Conservation (phyloP, 2,329 filamentous ascomycete species). For the Aspergillus felis region DNA sequence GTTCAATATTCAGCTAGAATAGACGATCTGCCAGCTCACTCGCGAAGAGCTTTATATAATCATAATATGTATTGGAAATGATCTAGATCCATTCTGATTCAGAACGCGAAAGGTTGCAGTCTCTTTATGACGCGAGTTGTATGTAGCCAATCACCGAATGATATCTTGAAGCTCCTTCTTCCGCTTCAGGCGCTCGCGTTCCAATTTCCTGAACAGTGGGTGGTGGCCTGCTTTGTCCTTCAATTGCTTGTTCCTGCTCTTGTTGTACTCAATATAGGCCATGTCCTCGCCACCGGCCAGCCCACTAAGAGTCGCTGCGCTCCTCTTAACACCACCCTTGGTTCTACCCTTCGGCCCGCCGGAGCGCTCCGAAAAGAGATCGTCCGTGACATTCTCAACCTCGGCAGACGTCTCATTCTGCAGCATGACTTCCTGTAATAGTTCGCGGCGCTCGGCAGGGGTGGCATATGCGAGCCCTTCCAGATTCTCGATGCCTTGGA, state of each 20-base stretch:
- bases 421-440: constrained; percentile 83
- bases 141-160: constrained; percentile 9
- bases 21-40: not conserved
- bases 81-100: not conserved
- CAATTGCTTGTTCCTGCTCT: constrained; percentile 63
- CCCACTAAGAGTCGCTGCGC: constrained; percentile 79
- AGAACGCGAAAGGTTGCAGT: not conserved
- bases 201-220: constrained; percentile 64
- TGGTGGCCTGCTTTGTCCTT: constrained; percentile 60
- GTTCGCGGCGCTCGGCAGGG: constrained; percentile 73
- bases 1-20: not conserved
- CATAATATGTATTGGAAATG: not conserved
- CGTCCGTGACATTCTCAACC: constrained; percentile 66
- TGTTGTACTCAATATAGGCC: constrained; percentile 89
- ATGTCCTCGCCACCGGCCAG: constrained; percentile 91
- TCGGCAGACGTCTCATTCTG: constrained; percentile 74
- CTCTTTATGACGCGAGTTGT: not conserved
- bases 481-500: constrained; percentile 84
- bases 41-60: not conserved
- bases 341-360: constrained; percentile 38
- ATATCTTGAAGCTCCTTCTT: constrained; percentile 43
- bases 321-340: constrained; percentile 66
- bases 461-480: constrained; percentile 76
- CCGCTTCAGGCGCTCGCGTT: constrained; percentile 57
- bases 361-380: constrained; percentile 60